These are phyloP conservation scores for Quercus ilex DNA, from an alignment of 306 rosid species.

Conservation along the genomic window DNA sequence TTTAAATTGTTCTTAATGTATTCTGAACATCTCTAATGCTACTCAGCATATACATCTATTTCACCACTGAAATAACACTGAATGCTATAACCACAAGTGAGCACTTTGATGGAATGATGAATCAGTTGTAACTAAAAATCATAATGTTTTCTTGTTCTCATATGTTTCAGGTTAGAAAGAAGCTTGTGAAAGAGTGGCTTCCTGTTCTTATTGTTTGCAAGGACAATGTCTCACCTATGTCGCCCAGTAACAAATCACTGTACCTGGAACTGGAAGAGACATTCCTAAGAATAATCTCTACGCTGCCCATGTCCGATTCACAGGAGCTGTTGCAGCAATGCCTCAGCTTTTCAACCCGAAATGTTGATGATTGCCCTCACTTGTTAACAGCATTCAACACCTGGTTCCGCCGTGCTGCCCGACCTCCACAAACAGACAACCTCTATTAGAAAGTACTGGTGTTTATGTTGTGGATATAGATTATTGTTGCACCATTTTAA, in stretches of 20 bases:
- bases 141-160: neutral
- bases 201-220: slow-evolving; percentile 87
- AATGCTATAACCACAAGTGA: neutral
- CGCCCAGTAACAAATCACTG: slow-evolving; percentile 49
- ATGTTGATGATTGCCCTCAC: slow-evolving; percentile 89
- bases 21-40: neutral
- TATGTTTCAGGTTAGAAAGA: slow-evolving; percentile 71
- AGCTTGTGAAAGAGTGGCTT: slow-evolving; percentile 86
- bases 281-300: slow-evolving; percentile 76
- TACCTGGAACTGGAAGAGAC: slow-evolving; percentile 81
- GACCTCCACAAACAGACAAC: slow-evolving; percentile 33
- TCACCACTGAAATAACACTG: neutral
- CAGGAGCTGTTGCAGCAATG: slow-evolving; percentile 83
- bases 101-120: neutral
- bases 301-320: slow-evolving; percentile 85
- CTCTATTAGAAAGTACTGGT: slow-evolving; percentile 9
- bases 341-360: slow-evolving; percentile 80
- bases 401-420: slow-evolving; percentile 88
- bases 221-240: slow-evolving; percentile 72
- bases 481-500: neutral
- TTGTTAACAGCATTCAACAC: slow-evolving; percentile 78
- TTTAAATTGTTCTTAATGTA: neutral
- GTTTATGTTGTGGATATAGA: neutral
- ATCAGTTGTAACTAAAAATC: neutral
- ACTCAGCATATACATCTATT: neutral